These are phyloP conservation scores for Lathyrus sativus DNA, from an alignment of 306 rosid species.

Conservation along the genomic window DNA sequence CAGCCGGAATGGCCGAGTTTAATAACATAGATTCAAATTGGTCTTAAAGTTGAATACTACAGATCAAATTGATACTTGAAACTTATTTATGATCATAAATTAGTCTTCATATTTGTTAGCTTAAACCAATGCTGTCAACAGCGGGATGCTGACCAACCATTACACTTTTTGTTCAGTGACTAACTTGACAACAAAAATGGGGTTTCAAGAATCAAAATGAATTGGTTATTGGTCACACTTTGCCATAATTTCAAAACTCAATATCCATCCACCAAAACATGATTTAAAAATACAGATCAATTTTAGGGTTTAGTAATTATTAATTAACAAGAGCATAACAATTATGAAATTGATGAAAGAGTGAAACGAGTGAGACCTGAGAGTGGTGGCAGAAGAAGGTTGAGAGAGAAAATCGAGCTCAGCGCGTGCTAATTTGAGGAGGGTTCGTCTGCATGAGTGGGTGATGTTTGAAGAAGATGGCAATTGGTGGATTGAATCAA, in stretches of 20 bases:
- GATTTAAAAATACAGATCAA: neutral
- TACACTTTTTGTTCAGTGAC: too few species aligned
- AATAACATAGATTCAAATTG: too few species aligned
- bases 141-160: too few species aligned
- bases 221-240: too few species aligned
- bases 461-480: constrained; percentile 61
- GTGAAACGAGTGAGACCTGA: constrained; percentile 47
- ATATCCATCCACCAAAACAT: too few species aligned
- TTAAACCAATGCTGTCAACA: too few species aligned
- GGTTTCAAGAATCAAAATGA: too few species aligned
- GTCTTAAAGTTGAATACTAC: neutral
- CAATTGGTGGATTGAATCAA: constrained; percentile 49
- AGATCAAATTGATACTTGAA: neutral
- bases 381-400: constrained; percentile 46
- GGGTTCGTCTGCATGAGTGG: constrained; percentile 67
- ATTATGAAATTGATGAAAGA: constrained; percentile 6
- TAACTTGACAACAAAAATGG: too few species aligned
- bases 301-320: neutral
- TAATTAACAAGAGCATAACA: neutral
- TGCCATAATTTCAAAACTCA: too few species aligned
- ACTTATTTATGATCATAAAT: neutral
- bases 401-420: constrained; percentile 75
- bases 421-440: constrained; percentile 64
- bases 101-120: too few species aligned
- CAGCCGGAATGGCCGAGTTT: too few species aligned